Evolutionary conservation across 169 alveolate species (phyloP).

Genomic region (Eimeria sp.): DNA sequence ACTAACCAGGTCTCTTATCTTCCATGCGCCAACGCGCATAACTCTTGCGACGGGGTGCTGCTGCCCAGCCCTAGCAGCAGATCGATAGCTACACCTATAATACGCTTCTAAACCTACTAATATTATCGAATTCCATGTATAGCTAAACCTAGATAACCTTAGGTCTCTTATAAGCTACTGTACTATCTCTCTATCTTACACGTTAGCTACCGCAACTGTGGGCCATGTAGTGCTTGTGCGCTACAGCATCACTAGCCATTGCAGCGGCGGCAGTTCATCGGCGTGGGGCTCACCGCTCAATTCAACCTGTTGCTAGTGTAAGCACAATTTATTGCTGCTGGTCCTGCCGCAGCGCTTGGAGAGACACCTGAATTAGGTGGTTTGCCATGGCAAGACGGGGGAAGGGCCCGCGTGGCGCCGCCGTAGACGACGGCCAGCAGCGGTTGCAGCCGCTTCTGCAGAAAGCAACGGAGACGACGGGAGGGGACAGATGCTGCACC

Average conservation of each 20-base stretch:
- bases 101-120: no score
- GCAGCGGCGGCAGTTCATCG: slow-evolving; percentile 26
- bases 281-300: neutral
- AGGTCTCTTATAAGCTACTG: no score
- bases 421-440: slow-evolving; percentile 11
- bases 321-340: slow-evolving; percentile 25
- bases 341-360: neutral
- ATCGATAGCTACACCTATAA: no score
- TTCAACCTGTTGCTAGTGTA: neutral
- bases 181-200: no score
- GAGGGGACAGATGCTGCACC: slow-evolving; percentile 22
- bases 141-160: no score
- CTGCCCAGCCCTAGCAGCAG: no score
- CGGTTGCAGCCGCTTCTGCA: slow-evolving; percentile 32
- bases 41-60: no score
- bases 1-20: no score
- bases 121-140: no score
- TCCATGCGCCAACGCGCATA: no score
- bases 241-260: slow-evolving; percentile 47
- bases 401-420: slow-evolving; percentile 56
- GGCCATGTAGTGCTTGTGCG: no score
- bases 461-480: slow-evolving; percentile 8
- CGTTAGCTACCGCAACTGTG: no score
- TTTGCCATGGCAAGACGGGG: slow-evolving; percentile 54
- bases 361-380: neutral